Evolutionary conservation across 2,329 filamentous ascomycete species (phyloP), one percentile per base, ranked within the genome.

Genomic region (Curvularia lunata): DNA sequence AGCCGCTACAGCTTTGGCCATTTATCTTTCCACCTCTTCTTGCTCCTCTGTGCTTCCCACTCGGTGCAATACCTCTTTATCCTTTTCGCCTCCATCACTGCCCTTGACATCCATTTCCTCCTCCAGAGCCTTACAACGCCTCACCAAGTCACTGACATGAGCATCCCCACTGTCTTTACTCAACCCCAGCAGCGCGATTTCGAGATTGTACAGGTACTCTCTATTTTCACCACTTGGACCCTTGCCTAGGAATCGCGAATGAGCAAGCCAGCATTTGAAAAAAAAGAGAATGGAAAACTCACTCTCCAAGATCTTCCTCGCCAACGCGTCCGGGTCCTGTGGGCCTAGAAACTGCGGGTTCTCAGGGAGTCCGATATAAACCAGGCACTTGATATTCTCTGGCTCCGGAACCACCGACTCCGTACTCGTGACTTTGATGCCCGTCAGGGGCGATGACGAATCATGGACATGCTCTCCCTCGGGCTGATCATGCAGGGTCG

Each of bases 301-400:
- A 68, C 91, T 92, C 47, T 80, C 80, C 67, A 88, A 84, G 68
- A 99, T 98, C 77, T 94, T 91, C 76, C 87, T 84, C 23, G 94
- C 93, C 49, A 98, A 84, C 41, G 80, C 76, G 70, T 92, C 86
- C 0, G 91, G 90, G 52, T 95, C 88, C 73, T 96, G 92, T 0
- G 89, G 87, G 0, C 91, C 92, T 37, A 93, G 83, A 72, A 99
- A 99, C 76, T 98, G 95, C 54, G 91, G 89, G 72, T 99, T 99
- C 45, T 89, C 87, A 0, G 95, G 95, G 2, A 96, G 90, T 21
- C 95, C 95, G 71, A 99, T 98, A 77, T 99, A 99, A 1, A 96
- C 91, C 62, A 97, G 85, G 58, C 85, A 88, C 3, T 38, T 58
- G 19, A 58, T 49, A 37, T 28, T 48, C 7, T 46, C 47, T 27